A percentile compares a stretch with the other conserved stretches of the same genome.
Conservation (phyloP, 1,284 basidiomycete genomes). For the Ustilago trichophora region DNA sequence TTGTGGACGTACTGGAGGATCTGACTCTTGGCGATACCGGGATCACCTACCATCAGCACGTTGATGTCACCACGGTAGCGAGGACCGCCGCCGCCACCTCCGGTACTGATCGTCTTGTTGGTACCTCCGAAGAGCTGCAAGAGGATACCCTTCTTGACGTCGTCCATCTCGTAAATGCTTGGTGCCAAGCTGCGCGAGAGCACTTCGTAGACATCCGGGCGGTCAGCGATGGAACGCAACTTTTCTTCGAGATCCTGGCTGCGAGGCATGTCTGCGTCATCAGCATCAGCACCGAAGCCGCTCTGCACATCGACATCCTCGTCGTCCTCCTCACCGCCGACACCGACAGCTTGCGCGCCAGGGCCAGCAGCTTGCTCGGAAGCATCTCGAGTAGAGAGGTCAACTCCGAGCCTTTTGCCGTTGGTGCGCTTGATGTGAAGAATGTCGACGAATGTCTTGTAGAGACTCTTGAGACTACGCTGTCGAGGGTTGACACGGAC, state of each 20-base stretch:
- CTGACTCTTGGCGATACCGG: slow-evolving; percentile 96
- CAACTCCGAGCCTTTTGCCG: slow-evolving; percentile 77
- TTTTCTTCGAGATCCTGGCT: slow-evolving; percentile 71
- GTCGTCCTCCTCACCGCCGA: slow-evolving; percentile 78
- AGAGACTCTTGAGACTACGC: slow-evolving; percentile 89
- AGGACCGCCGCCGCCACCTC: slow-evolving; percentile 93
- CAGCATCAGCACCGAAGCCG: slow-evolving; percentile 20
- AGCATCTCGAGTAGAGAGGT: slow-evolving; percentile 77
- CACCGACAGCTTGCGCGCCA: slow-evolving; percentile 76
- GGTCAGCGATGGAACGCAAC: slow-evolving; percentile 76
- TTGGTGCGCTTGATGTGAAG: slow-evolving; percentile 86
- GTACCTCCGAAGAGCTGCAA: slow-evolving; percentile 96
- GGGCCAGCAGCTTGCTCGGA: slow-evolving; percentile 62
- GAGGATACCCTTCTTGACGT: slow-evolving; percentile 97
- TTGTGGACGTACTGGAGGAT: slow-evolving; percentile 93
- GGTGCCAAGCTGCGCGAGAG: slow-evolving; percentile 88
- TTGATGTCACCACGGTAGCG: slow-evolving; percentile 98
- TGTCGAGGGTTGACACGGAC: slow-evolving; percentile 92
- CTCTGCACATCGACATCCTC: slow-evolving; percentile 51
- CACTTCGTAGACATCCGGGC: slow-evolving; percentile 86
- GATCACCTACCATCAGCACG: slow-evolving; percentile 94
- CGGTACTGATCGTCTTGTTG: slow-evolving; percentile 90
- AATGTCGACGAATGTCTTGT: slow-evolving; percentile 96
- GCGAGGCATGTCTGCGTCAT: slow-evolving; percentile 30
- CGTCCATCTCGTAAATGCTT: slow-evolving; percentile 97